phyloP scores from a whole-genome alignment of 371 early-diverging fungal genomes.

The Syncephalastrum contaminatum region DNA sequence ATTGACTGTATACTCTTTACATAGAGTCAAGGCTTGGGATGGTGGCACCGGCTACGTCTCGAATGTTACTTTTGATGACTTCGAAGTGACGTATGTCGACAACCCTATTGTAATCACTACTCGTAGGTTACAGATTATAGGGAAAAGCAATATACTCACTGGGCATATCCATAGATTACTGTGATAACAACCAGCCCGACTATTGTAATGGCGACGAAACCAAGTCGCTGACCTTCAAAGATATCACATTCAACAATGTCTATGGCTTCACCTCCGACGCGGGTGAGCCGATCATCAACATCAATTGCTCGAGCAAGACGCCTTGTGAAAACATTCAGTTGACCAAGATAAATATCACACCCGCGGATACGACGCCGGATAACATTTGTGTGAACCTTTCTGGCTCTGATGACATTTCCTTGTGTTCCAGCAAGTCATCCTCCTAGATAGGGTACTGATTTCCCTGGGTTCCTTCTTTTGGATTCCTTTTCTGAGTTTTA shows the following conservation, averaged over 20 bases:
- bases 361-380: constrained; percentile 64
- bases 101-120: constrained; percentile 36
- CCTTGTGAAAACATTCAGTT: constrained; percentile 26
- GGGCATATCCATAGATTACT: constrained; percentile 18
- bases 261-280: constrained; percentile 15
- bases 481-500: too few species aligned
- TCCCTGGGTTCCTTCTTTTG: too few species aligned
- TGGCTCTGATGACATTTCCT: constrained; percentile 69
- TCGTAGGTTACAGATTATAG: constrained; percentile 7
- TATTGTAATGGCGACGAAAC: constrained; percentile 23
- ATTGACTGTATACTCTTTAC: background rate
- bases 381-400: constrained; percentile 90
- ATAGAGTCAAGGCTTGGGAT: constrained; percentile 22
- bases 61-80: constrained; percentile 23
- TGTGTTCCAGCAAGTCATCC: constrained; percentile 9
- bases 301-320: constrained; percentile 27
- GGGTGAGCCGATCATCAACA: constrained; percentile 21
- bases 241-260: constrained; percentile 24
- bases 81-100: constrained; percentile 21
- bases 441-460: too few species aligned
- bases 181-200: constrained; percentile 26
- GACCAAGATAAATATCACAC: constrained; percentile 15
- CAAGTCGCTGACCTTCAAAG: constrained; percentile 24
- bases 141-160: background rate
- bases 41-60: constrained; percentile 31